phyloP scores from a whole-genome alignment of 148 eudicot species.

The Rheum nobile region DNA sequence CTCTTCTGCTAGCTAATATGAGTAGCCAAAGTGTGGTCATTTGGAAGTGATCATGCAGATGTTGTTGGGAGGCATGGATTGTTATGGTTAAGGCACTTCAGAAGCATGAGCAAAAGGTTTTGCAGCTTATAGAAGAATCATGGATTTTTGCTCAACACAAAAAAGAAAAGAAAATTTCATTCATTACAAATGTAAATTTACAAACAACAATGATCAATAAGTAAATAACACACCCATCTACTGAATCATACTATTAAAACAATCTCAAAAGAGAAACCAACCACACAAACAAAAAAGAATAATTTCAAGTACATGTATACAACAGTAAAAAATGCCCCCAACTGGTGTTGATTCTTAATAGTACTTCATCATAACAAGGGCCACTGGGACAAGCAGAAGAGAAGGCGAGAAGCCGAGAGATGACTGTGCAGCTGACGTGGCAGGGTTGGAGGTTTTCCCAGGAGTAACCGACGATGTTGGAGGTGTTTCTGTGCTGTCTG shows the following conservation, averaged over 20 bases:
- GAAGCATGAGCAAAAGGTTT: not conserved
- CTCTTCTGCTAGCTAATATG: not conserved
- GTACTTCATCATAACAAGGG: constrained; percentile 5
- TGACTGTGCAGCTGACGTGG: not conserved
- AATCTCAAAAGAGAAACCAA: not conserved
- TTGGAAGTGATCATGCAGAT: not conserved
- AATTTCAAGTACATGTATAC: not conserved
- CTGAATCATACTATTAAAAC: not conserved
- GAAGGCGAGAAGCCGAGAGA: not conserved
- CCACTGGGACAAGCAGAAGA: not conserved
- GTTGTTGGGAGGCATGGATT: not conserved
- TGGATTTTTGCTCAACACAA: too few species aligned
- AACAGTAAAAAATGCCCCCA: not conserved
- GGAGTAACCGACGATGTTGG: not conserved
- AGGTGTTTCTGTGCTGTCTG: constrained; percentile 1
- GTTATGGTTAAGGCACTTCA: not conserved
- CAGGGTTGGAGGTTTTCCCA: not conserved
- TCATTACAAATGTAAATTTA: not conserved
- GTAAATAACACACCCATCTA: not conserved
- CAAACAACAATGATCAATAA: not conserved
- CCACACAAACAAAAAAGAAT: not conserved
- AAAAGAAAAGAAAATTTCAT: not conserved
- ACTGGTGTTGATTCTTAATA: not conserved
- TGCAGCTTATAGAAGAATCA: not conserved
- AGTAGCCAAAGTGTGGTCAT: not conserved